phyloP scores from a whole-genome alignment of 176 grass and related monocot genomes.

The Phyllostachys edulis region DNA sequence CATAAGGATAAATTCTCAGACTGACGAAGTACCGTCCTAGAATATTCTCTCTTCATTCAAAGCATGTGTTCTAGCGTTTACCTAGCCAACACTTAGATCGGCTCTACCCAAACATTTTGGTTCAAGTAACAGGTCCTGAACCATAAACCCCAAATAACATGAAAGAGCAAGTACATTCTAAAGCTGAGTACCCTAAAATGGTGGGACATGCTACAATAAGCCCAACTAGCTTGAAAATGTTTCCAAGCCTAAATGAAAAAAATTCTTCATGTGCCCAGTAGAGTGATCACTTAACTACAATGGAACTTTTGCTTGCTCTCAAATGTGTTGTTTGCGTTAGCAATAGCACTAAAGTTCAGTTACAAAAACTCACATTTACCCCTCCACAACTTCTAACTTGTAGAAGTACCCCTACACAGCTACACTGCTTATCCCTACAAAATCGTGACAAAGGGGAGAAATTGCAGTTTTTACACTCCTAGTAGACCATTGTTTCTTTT shows the following conservation, averaged over 20 bases:
- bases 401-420: neutral
- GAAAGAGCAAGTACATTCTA: neutral
- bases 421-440: neutral
- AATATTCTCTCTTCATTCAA: neutral
- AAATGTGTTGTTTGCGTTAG: neutral
- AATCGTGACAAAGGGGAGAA: neutral
- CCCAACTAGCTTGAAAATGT: neutral
- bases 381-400: neutral
- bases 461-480: neutral
- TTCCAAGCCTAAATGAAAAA: neutral
- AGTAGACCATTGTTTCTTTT: neutral
- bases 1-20: neutral
- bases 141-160: neutral
- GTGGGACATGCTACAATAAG: neutral
- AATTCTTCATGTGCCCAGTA: neutral
- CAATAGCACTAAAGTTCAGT: neutral
- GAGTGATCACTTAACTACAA: neutral
- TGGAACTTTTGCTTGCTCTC: neutral
- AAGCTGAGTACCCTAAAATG: neutral
- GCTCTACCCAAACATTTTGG: neutral
- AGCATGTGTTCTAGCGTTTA: neutral
- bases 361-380: neutral
- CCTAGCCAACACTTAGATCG: neutral
- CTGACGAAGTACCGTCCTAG: neutral
- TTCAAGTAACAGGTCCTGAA: neutral